Conservation (phyloP, 306 rosid species). For the Arachis hypogaea region DNA sequence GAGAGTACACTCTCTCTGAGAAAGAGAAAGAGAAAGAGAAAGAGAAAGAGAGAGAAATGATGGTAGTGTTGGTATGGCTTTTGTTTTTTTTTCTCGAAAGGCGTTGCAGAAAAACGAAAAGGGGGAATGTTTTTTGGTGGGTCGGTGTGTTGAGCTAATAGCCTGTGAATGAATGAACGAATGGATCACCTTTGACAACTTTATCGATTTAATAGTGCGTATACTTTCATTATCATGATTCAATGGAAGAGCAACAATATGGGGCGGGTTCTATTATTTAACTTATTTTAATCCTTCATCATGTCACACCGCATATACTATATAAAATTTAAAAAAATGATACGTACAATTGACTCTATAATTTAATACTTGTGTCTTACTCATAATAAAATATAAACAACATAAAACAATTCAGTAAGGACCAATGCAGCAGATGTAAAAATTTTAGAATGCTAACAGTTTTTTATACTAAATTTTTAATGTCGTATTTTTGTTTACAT, state of each 20-base stretch:
- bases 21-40: not conserved
- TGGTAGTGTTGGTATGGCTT: not conserved
- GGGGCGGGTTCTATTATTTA: not conserved
- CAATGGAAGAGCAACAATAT: constrained; percentile 3
- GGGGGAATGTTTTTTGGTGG: constrained; percentile 43
- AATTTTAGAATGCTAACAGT: no score
- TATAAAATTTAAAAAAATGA: no score
- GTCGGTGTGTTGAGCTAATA: constrained; percentile 8
- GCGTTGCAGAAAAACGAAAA: constrained; percentile 32
- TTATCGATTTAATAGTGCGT: constrained; percentile 20
- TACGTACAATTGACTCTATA: no score
- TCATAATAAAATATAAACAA: no score
- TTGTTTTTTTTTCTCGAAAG: constrained; percentile 32
- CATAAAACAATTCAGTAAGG: no score
- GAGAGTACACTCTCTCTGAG: not conserved
- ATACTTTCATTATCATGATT: no score
- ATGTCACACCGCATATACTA: not conserved
- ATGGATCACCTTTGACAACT: constrained; percentile 36
- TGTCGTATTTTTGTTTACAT: no score
- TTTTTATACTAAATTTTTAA: no score
- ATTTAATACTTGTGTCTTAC: no score
- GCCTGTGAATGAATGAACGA: not conserved
- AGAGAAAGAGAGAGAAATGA: constrained; percentile 20
- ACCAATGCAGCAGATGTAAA: no score
- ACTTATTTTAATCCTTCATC: not conserved